Base-by-base conservation (phyloP, 1,139 yeast species). In the Sugiyamaella pinicola region DNA sequence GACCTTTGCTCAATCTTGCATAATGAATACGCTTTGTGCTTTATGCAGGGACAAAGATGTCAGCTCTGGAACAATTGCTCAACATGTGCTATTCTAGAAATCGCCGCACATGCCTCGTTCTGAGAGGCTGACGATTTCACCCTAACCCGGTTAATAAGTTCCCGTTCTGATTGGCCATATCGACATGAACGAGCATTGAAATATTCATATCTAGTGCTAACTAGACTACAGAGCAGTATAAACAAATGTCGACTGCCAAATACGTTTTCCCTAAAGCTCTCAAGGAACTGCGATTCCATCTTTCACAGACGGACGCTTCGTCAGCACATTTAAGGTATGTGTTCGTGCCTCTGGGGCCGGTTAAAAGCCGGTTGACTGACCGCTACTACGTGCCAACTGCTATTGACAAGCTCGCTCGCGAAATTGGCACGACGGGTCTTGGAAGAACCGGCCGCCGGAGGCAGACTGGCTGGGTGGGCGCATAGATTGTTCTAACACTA, bases 271-370 rank as follows among this genome's bases (percentile, higher is more conserved):
- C 91, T 42, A 74, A 75, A 55, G 80, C 87, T 24, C 78, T 87
- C 61, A 85, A 78, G 68, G 95, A 87, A 74, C 77, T 87, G 65
- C 81, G 95, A 70, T 85, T 87, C 72, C 88, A 86, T 66, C 78
- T 87, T 60, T 84, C 89, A 49, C 95, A 86, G 71, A 79, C 87
- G 26, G 87, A 88, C 31, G 82, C 82, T 59, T 82, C 88, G 9
- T 81, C 90, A 24, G 75, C 77, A 22, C 83, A 87, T 24, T 76
- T 85, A 64, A 79, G 75, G 78, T 74, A 63, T 35, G 39, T 33
- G 31, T 24, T n/a, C n/a, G n/a, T n/a, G n/a, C n/a, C n/a, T n/a
- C n/a, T n/a, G n/a, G n/a, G n/a, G n/a, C n/a, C n/a, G n/a, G n/a
- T n/a, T n/a, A n/a, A n/a, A n/a, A n/a, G n/a, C n/a, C n/a, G n/a